phyloP scores from a whole-genome alignment of 257 asterid species.

The Plectranthus barbatus region DNA sequence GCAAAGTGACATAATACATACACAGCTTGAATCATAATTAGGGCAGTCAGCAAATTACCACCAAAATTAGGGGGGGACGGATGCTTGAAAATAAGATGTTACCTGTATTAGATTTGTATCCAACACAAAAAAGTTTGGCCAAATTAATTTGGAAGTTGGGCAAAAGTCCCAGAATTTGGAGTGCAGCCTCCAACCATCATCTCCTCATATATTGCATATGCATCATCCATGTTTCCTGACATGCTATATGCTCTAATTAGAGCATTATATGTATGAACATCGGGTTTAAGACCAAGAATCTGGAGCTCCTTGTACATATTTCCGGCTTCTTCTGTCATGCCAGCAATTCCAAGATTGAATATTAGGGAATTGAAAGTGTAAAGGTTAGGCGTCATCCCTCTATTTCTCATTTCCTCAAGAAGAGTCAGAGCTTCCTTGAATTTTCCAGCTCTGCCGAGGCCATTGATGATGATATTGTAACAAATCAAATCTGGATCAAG shows the following conservation, averaged over 20 bases:
- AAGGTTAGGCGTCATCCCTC: conserved; percentile 63
- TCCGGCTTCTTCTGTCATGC: conserved; percentile 64
- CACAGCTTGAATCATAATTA: too few species aligned
- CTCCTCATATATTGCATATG: conserved; percentile 74
- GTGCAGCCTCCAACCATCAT: conserved; percentile 82
- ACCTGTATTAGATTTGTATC: conserved; percentile 21
- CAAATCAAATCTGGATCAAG: conserved; percentile 85
- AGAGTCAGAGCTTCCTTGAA: conserved; percentile 48
- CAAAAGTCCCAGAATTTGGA: conserved; percentile 80
- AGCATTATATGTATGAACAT: conserved; percentile 79
- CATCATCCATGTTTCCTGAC: conserved; percentile 66
- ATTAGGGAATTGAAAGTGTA: conserved; percentile 77
- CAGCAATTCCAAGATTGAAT: conserved; percentile 62
- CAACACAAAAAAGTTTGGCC: neutral
- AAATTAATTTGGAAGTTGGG: conserved; percentile 73
- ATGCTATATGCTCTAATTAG: conserved; percentile 70
- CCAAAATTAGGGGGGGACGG: too few species aligned
- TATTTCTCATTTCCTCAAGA: conserved; percentile 70
- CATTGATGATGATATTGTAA: conserved; percentile 79
- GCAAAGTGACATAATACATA: too few species aligned
- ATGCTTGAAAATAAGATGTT: conserved; percentile 1
- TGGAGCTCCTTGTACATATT: conserved; percentile 64
- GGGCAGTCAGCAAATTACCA: too few species aligned
- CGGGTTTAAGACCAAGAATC: conserved; percentile 60
- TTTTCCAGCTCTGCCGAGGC: conserved; percentile 61